Evolutionary conservation across 495 filamentous ascomycete genomes (phyloP).

Genomic region (Bacidia gigantensis): DNA sequence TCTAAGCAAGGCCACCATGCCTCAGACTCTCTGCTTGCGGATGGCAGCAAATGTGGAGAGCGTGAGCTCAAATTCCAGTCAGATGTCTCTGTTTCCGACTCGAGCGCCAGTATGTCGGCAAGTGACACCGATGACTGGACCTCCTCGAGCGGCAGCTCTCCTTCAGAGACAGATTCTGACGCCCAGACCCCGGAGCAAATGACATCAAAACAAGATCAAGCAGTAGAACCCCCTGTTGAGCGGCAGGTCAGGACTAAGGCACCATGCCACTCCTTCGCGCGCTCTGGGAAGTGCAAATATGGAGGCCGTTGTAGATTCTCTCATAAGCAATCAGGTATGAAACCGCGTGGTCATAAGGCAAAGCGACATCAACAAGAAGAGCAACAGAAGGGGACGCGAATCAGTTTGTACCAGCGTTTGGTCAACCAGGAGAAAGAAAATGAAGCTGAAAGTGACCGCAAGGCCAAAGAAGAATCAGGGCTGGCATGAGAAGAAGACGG

Average conservation of each 20-base stretch:
- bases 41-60: no score
- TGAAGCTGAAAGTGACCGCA: background rate
- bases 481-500: no score
- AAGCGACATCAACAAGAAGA: background rate
- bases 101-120: background rate
- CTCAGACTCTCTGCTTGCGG: no score
- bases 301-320: background rate
- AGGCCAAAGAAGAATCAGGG: no score
- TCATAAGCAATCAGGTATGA: background rate
- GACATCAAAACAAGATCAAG: background rate
- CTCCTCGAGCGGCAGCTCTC: background rate
- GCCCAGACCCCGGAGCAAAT: background rate
- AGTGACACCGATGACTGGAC: conserved; percentile 2
- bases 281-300: background rate
- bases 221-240: no score
- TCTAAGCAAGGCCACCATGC: no score
- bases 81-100: background rate
- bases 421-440: background rate
- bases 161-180: background rate
- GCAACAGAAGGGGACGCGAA: background rate
- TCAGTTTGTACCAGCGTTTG: conserved; percentile 10
- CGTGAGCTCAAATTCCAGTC: background rate
- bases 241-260: no score
- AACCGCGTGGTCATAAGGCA: background rate
- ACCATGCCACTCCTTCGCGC: background rate